Percentiles rank a stretch among this genome's conserved stretches.
These are phyloP conservation scores for Ogataea allantospora DNA, from an alignment of 805 yeast genomes.

Conservation along the genomic window DNA sequence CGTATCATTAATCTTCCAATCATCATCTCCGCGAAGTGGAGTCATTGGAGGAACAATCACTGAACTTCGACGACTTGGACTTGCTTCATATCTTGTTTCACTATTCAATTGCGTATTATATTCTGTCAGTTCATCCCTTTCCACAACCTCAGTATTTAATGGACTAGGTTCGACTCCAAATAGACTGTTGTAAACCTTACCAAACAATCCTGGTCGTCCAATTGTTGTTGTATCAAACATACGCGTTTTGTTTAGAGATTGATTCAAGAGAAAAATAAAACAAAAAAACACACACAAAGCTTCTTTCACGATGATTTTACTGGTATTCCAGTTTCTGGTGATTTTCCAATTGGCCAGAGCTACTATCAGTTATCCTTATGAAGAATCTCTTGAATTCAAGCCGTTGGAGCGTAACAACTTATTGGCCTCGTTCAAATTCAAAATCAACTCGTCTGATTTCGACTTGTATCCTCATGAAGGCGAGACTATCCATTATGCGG, in stretches of 20 bases:
- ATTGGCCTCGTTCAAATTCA: conserved; percentile 69
- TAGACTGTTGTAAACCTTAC: conserved; percentile 21
- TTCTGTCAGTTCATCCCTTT: conserved; percentile 12
- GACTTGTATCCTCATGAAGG: conserved; percentile 23
- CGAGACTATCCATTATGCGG: conserved; percentile 48
- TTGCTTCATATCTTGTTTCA: neutral
- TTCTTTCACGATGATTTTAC: neutral
- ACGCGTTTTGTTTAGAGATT: conserved; percentile 1
- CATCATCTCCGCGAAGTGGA: conserved; percentile 15
- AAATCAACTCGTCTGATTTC: conserved; percentile 49
- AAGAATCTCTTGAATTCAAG: conserved; percentile 58
- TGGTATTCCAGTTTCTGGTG: conserved; percentile 2
- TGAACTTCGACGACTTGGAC: conserved; percentile 22
- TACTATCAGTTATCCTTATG: conserved; percentile 41
- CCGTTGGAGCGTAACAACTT: conserved; percentile 76
- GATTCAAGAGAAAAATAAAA: neutral
- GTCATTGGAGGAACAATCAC: conserved; percentile 23
- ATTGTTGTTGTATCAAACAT: conserved; percentile 12
- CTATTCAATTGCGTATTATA: conserved; percentile 14
- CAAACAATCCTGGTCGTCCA: conserved; percentile 16
- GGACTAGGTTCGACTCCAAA: conserved; percentile 21
- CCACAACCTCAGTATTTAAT: conserved; percentile 15
- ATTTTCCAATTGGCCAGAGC: conserved; percentile 4
- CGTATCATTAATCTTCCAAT: conserved; percentile 23
- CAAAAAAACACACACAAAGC: too few species aligned